These are phyloP conservation scores for Xylaria curta DNA, from an alignment of 495 filamentous ascomycete genomes.

Conservation along the genomic window DNA sequence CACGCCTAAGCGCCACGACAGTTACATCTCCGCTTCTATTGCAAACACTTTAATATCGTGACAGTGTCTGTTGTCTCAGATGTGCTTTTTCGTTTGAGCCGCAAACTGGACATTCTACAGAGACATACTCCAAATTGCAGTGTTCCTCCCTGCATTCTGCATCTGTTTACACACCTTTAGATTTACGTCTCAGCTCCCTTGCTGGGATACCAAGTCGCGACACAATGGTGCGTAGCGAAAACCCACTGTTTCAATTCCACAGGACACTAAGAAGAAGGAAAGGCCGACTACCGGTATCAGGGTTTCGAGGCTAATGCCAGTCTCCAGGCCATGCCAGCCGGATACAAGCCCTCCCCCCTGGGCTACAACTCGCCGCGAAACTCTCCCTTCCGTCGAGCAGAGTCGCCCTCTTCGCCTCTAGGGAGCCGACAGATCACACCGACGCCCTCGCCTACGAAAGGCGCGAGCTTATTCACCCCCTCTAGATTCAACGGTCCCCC, in stretches of 20 bases:
- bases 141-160: not conserved
- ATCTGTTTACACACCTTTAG: constrained; percentile 14
- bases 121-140: not conserved
- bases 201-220: constrained; percentile 12
- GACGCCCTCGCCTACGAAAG: constrained; percentile 47
- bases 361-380: constrained; percentile 72
- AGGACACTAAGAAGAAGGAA: not conserved
- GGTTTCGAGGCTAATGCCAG: not conserved
- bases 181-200: constrained; percentile 5
- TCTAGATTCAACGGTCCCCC: constrained; percentile 47
- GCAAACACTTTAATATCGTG: not conserved
- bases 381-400: constrained; percentile 77
- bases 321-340: constrained; percentile 53
- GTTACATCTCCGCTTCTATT: not conserved
- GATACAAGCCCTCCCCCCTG: constrained; percentile 75
- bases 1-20: not conserved
- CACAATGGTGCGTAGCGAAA: constrained; percentile 24
- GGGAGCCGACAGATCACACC: constrained; percentile 52
- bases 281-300: not conserved
- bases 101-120: not conserved
- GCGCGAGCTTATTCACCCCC: constrained; percentile 35
- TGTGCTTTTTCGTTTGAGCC: not conserved
- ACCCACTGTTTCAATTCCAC: constrained; percentile 22
- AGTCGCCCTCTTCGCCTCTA: constrained; percentile 54
- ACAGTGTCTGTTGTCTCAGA: not conserved